A percentile compares a stretch with the other conserved stretches of the same genome.
These are phyloP conservation scores for Tetraselmis chui DNA, from an alignment of 139 green algal genomes.

Conservation along the genomic window DNA sequence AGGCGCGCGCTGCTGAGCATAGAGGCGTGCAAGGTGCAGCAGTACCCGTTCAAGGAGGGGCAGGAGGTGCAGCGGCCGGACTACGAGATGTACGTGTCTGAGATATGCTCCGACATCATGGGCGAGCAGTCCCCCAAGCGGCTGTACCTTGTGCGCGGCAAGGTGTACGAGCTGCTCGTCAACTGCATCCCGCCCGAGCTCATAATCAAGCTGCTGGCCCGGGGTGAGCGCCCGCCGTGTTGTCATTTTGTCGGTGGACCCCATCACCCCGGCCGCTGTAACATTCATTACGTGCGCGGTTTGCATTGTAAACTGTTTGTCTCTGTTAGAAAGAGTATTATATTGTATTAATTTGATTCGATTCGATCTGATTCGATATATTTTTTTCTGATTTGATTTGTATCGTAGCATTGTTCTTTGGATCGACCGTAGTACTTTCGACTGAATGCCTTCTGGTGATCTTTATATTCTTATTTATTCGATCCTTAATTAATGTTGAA, in stretches of 20 bases:
- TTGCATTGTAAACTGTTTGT: neutral
- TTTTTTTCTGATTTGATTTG: no score
- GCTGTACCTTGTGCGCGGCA: conserved; percentile 71
- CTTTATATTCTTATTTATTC: no score
- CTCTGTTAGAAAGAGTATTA: no score
- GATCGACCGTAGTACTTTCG: no score
- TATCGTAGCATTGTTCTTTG: no score
- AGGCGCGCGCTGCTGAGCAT: conserved; percentile 76
- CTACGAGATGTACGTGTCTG: conserved; percentile 90
- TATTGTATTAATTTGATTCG: no score
- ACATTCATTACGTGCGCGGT: neutral
- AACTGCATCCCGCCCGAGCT: conserved; percentile 93
- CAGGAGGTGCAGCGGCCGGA: conserved; percentile 63
- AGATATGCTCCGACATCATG: conserved; percentile 78
- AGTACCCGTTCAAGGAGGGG: conserved; percentile 54
- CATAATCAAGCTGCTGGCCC: conserved; percentile 47
- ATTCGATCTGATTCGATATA: no score
- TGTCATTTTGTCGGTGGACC: neutral
- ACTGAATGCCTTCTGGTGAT: no score
- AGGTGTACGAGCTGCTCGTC: conserved; percentile 93
- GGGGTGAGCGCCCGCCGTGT: neutral
- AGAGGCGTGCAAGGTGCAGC: conserved; percentile 61
- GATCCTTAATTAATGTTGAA: no score
- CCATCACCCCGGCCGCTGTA: neutral
- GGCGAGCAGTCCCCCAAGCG: conserved; percentile 82